phyloP scores from a whole-genome alignment of 2,329 filamentous ascomycete species.

The Fusarium liriodendri region DNA sequence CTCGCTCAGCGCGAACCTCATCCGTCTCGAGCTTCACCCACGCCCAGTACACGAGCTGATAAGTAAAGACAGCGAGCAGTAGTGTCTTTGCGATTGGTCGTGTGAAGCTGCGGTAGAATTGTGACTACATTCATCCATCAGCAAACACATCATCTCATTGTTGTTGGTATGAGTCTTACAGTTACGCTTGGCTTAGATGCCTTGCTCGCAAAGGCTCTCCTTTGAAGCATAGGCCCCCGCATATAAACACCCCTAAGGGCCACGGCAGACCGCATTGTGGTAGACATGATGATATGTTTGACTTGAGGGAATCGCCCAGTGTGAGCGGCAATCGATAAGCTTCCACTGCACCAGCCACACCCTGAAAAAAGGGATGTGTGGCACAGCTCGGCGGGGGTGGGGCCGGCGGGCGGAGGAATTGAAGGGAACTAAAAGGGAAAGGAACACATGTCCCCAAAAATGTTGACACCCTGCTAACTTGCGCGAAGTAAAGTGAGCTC shows the following conservation, averaged over 20 bases:
- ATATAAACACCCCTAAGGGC: not conserved
- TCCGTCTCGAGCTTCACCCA: constrained; percentile 81
- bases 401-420: constrained; percentile 27
- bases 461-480: constrained; percentile 20
- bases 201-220: constrained; percentile 43
- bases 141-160: not conserved
- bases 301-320: not conserved
- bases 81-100: constrained; percentile 80
- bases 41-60: constrained; percentile 79
- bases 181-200: constrained; percentile 41
- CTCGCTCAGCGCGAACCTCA: constrained; percentile 71
- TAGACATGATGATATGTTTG: constrained; percentile 16
- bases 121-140: constrained; percentile 55
- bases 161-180: constrained; percentile 19
- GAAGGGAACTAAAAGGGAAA: constrained; percentile 32
- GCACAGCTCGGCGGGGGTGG: constrained; percentile 27
- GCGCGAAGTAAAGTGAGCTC: not conserved
- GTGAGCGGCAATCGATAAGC: constrained; percentile 18
- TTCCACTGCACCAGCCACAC: constrained; percentile 16
- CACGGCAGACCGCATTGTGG: constrained; percentile 21
- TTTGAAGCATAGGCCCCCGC: not conserved
- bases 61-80: constrained; percentile 80
- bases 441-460: constrained; percentile 50
- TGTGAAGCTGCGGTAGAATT: constrained; percentile 81
- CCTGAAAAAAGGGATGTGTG: not conserved